Evolutionary conservation across 1,139 yeast species (phyloP), one percentile per base, ranked within the genome.

Genomic region (Candida sp.): DNA sequence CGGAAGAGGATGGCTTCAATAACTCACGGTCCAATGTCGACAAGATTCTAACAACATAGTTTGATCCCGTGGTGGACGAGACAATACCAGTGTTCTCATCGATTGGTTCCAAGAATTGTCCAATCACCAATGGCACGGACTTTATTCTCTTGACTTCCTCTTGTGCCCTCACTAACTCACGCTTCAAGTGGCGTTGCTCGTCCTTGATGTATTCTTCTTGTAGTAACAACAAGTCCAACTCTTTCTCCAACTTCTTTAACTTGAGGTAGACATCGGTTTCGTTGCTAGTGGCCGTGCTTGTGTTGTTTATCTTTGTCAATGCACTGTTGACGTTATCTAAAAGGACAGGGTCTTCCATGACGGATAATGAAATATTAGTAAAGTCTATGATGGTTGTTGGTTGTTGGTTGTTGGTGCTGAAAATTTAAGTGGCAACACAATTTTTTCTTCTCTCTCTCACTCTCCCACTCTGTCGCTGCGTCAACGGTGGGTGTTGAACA

Each of bases 141-240:
- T 94, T 97, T 68, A 96, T 96, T 62, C 98, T 84, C 70, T 94
- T 94, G 46, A 94, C 99, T 71, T 96, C 99, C 70, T 96, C 99
- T 69, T 96, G 99, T 1, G 99, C 99, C 61, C 98, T 85, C 43
- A 93, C 86, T 52, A 96, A 81, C 73, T 96, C 99, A 59, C 98
- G 81, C 66, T 91, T 93, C 66, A 96, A 80, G 70, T 93, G 97
- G 66, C 98, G 96, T 67, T 93, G 98, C 70, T 96, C 99, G 68
- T 94, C 99, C 68, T 94, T 94, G 66, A 96, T 92, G 69, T 93
- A 96, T 55, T 93, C 98, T 69, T 94, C 99, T 72, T 94, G 99
- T 58, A 94, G 77, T 52, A 83, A 75, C 56, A 96, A 74, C 50
- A 94, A 76, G 62, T 93, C 97, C 62, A 90, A 81, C 65, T 93